Evolutionary conservation across 2,329 filamentous ascomycete genomes (phyloP).

Genomic region (Pochonia chlamydosporia): DNA sequence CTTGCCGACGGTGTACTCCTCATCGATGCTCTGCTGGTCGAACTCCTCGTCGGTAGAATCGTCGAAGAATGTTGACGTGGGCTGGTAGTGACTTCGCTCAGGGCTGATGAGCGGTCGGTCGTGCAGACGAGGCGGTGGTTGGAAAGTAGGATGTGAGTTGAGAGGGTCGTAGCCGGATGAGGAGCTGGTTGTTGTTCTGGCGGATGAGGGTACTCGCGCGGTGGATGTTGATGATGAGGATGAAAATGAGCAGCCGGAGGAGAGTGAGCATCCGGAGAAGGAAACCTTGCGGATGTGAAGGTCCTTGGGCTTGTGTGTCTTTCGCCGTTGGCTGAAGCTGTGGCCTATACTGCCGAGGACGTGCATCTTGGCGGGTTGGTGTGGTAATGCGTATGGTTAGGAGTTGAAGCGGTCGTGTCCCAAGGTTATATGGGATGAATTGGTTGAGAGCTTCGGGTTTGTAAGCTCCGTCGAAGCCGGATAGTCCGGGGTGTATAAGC

Average conservation of each 20-base stretch:
- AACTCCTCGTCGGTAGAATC: slow-evolving; percentile 17
- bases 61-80: slow-evolving; percentile 22
- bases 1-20: slow-evolving; percentile 12
- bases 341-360: slow-evolving; percentile 23
- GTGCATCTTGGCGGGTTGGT: slow-evolving; percentile 24
- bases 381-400: slow-evolving; percentile 7
- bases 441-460: too few species aligned
- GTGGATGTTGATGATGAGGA: slow-evolving; percentile 23
- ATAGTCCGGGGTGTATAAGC: too few species aligned
- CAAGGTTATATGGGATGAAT: too few species aligned
- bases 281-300: slow-evolving; percentile 36
- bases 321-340: slow-evolving; percentile 30
- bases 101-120: slow-evolving; percentile 27
- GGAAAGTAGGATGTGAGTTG: slow-evolving; percentile 26
- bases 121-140: slow-evolving; percentile 30
- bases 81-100: slow-evolving; percentile 14
- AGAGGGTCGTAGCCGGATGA: slow-evolving; percentile 26
- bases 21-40: slow-evolving; percentile 18
- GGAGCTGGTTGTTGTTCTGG: slow-evolving; percentile 15
- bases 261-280: slow-evolving; percentile 33
- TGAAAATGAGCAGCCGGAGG: slow-evolving; percentile 28
- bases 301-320: slow-evolving; percentile 28
- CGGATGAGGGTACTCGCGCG: slow-evolving; percentile 18
- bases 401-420: too few species aligned
- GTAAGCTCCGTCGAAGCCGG: too few species aligned